Conservation (phyloP, 768 basidiomycete genomes). For the Trametes cingulata region DNA sequence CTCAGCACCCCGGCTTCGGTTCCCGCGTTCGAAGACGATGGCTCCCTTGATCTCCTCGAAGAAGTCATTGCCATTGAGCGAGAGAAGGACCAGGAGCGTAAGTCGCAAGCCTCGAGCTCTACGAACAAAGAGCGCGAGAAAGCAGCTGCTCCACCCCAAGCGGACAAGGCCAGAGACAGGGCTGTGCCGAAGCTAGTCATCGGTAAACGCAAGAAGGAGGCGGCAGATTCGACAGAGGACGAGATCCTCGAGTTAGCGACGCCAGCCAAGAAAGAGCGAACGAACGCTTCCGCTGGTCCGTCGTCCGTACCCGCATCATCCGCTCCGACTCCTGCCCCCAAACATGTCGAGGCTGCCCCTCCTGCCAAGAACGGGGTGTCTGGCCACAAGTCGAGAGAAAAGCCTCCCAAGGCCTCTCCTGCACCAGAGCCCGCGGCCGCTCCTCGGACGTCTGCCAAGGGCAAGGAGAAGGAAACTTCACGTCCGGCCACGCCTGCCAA, state of each 20-base stretch:
- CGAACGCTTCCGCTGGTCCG: constrained; percentile 25
- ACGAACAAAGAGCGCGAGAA: constrained; percentile 27
- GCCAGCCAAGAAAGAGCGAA: constrained; percentile 57
- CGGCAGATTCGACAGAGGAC: constrained; percentile 45
- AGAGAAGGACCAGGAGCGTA: constrained; percentile 53
- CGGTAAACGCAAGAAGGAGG: constrained; percentile 57
- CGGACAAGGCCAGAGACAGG: constrained; percentile 32
- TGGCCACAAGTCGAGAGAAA: constrained; percentile 47
- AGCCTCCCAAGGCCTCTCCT: constrained; percentile 33
- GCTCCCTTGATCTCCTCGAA: constrained; percentile 78
- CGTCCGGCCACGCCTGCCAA: constrained; percentile 36
- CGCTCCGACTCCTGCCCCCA: not conserved
- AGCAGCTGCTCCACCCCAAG: not conserved
- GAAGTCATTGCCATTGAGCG: constrained; percentile 81
- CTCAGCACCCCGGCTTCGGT: constrained; percentile 49
- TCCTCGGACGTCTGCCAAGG: constrained; percentile 53
- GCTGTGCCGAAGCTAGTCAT: constrained; percentile 40
- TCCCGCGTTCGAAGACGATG: constrained; percentile 62
- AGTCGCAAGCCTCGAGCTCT: constrained; percentile 12
- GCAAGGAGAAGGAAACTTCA: constrained; percentile 69
- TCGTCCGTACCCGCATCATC: constrained; percentile 15
- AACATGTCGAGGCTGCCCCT: constrained; percentile 14
- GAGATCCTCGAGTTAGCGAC: constrained; percentile 64
- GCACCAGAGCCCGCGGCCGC: constrained; percentile 29
- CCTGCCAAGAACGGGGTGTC: constrained; percentile 23